phyloP scores from a whole-genome alignment of 2,329 filamentous ascomycete species.

The Colletotrichum camelliae region DNA sequence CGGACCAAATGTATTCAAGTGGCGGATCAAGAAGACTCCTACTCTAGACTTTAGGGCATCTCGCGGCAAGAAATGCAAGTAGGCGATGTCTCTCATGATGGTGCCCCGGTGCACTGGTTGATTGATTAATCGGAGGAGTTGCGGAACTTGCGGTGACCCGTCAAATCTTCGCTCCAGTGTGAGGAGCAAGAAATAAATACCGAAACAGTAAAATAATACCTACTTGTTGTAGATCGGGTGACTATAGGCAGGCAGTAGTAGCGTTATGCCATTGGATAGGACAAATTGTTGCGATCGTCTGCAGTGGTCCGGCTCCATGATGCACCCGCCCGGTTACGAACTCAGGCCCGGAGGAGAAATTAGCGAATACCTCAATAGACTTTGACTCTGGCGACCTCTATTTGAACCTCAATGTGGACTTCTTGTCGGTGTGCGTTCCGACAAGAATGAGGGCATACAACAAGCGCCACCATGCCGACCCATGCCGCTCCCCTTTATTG shows the following conservation, averaged over 20 bases:
- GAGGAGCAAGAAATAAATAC: no score
- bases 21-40: not conserved
- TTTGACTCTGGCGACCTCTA: not conserved
- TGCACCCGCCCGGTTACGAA: not conserved
- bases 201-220: not conserved
- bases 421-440: not conserved
- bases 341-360: not conserved
- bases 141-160: no score
- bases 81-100: not conserved
- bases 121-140: no score
- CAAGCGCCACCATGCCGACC: not conserved
- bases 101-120: no score
- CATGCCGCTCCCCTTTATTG: not conserved
- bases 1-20: rapidly evolving
- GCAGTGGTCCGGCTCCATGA: not conserved
- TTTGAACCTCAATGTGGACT: not conserved
- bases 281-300: not conserved
- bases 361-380: not conserved
- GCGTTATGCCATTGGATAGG: not conserved
- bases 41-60: not conserved
- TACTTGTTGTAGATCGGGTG: not conserved
- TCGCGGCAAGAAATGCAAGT: not conserved
- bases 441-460: not conserved
- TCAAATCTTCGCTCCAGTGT: no score
- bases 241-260: not conserved